Evolutionary conservation across 164 flowering plant genomes (phyloP).

Genomic region (Vitis cinerea): DNA sequence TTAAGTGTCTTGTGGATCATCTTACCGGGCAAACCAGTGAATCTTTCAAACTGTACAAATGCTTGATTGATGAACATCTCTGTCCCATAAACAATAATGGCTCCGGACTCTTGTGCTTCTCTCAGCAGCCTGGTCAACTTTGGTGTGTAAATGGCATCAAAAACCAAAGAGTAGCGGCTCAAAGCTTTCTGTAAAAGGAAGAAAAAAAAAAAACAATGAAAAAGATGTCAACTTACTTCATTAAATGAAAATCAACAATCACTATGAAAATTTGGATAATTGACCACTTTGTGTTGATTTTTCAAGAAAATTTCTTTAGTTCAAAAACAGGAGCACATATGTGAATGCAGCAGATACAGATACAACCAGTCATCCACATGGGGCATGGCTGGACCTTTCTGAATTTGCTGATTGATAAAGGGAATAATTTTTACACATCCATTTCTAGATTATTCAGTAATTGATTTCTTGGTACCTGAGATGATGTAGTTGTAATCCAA

Average conservation of each 20-base stretch:
- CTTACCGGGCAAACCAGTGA: conserved; percentile 39
- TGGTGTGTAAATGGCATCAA: conserved; percentile 39
- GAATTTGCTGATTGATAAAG: no score
- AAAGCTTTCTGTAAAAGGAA: conserved; percentile 20
- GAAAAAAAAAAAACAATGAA: not conserved
- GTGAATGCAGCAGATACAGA: no score
- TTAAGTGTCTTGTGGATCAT: not conserved
- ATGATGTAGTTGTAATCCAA: no score
- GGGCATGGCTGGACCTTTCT: no score
- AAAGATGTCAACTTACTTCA: not conserved
- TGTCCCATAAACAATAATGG: conserved; percentile 26
- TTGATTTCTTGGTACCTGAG: no score
- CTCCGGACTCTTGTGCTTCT: conserved; percentile 34
- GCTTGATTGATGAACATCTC: conserved; percentile 39
- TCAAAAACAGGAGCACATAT: not conserved
- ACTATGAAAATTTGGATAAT: not conserved
- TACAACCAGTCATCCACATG: no score
- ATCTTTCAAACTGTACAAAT: conserved; percentile 31
- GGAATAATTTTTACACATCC: no score
- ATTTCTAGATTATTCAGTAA: no score
- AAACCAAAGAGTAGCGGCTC: conserved; percentile 31
- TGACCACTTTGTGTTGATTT: not conserved
- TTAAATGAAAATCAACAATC: not conserved
- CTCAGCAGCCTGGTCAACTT: conserved; percentile 29
- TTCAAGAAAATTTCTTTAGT: not conserved